Conservation (phyloP, 352 stramenopile species). For the Phytopythium aichiense region DNA sequence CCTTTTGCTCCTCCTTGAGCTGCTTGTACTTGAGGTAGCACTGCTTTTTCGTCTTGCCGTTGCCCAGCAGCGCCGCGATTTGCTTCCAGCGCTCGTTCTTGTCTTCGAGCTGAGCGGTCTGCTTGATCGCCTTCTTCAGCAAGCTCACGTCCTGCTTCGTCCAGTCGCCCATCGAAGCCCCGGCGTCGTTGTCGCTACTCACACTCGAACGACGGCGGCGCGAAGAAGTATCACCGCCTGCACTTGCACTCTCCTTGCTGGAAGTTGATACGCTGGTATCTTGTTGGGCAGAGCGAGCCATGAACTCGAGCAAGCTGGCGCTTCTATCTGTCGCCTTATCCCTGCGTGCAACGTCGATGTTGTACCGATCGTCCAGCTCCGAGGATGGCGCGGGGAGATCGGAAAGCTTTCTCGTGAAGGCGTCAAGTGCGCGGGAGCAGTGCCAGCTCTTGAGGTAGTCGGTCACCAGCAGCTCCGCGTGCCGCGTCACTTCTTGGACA, state of each 20-base stretch:
- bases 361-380: neutral
- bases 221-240: neutral
- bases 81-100: constrained; percentile 76
- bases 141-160: constrained; percentile 47
- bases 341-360: neutral
- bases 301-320: constrained; percentile 4
- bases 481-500: constrained; percentile 34
- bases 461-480: constrained; percentile 67
- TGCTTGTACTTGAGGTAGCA: constrained; percentile 87
- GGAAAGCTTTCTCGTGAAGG: constrained; percentile 17
- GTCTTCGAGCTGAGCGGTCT: constrained; percentile 48
- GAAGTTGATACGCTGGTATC: neutral
- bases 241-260: neutral
- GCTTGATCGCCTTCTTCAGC: constrained; percentile 74
- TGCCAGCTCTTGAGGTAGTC: constrained; percentile 64
- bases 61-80: constrained; percentile 54
- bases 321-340: neutral
- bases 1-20: constrained; percentile 60
- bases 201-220: constrained; percentile 9
- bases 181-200: constrained; percentile 14
- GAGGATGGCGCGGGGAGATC: neutral
- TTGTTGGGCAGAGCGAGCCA: constrained; percentile 9
- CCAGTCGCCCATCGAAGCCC: constrained; percentile 22
- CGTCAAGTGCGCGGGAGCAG: constrained; percentile 49
- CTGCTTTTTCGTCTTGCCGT: constrained; percentile 68